A percentile compares a stretch with the other conserved stretches of the same genome.
Evolutionary conservation across 1,284 basidiomycete species (phyloP).

Genomic region (Boletus sp.): DNA sequence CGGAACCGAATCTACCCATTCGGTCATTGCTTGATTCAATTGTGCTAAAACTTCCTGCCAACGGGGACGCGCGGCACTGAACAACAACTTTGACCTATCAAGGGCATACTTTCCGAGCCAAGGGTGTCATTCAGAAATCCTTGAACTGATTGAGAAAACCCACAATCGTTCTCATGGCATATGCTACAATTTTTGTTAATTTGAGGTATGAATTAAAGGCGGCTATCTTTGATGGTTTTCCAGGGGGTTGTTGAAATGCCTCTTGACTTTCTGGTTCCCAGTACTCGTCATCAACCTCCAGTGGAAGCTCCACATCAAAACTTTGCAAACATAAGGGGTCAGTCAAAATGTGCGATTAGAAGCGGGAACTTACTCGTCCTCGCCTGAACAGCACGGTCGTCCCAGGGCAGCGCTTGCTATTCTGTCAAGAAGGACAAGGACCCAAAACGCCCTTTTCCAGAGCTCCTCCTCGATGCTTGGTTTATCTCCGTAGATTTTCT

Average conservation of each 20-base stretch:
- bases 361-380: conserved; percentile 66
- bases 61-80: conserved; percentile 46
- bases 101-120: conserved; percentile 72
- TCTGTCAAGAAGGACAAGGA: conserved; percentile 57
- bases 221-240: conserved; percentile 54
- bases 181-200: conserved; percentile 69
- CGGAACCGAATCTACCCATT: conserved; percentile 72
- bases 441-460: conserved; percentile 82
- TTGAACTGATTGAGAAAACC: conserved; percentile 12
- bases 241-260: conserved; percentile 61
- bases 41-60: conserved; percentile 66
- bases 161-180: conserved; percentile 68
- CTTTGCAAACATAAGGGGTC: conserved; percentile 35
- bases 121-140: conserved; percentile 7
- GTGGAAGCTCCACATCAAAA: conserved; percentile 74
- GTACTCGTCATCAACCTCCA: conserved; percentile 84
- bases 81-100: conserved; percentile 55
- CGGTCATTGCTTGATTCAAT: conserved; percentile 64
- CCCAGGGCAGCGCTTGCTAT: conserved; percentile 65
- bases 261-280: conserved; percentile 58
- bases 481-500: conserved; percentile 45
- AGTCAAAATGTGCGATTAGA: conserved; percentile 5
- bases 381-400: conserved; percentile 63
- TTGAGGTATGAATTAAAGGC: conserved; percentile 68
- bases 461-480: conserved; percentile 59